These are phyloP conservation scores for Saturnispora besseyi DNA, from an alignment of 805 yeast species.

Conservation along the genomic window DNA sequence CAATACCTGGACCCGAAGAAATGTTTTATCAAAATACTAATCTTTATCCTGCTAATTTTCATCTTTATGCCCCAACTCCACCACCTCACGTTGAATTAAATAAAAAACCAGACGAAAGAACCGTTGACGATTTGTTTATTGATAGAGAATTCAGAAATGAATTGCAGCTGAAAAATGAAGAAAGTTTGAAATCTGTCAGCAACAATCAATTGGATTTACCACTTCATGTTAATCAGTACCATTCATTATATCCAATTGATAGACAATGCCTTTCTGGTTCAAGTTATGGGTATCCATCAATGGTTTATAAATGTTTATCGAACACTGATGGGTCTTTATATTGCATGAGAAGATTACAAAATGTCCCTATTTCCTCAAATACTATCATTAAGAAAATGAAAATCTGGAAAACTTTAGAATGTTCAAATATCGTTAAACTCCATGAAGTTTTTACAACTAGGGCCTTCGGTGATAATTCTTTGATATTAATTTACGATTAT, in stretches of 20 bases:
- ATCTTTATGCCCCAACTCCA: conserved; percentile 83
- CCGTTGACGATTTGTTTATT: conserved; percentile 60
- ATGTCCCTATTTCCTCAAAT: conserved; percentile 46
- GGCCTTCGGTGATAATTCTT: conserved; percentile 72
- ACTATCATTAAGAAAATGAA: conserved; percentile 51
- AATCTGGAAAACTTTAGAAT: conserved; percentile 52
- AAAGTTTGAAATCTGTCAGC: conserved; percentile 56
- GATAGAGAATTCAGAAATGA: conserved; percentile 63
- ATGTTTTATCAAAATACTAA: conserved; percentile 28
- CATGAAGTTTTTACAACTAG: conserved; percentile 81
- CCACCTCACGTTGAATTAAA: conserved; percentile 60
- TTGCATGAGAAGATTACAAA: conserved; percentile 65
- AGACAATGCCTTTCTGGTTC: conserved; percentile 31
- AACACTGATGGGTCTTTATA: conserved; percentile 72
- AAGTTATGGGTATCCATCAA: conserved; percentile 46
- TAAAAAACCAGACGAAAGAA: conserved; percentile 62
- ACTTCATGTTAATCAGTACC: conserved; percentile 71
- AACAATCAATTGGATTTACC: conserved; percentile 49
- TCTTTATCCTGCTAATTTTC: conserved; percentile 60
- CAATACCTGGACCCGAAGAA: conserved; percentile 17
- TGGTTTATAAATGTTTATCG: conserved; percentile 72
- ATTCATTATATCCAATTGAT: conserved; percentile 79
- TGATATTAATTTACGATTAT: conserved; percentile 76
- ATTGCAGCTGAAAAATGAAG: conserved; percentile 67
- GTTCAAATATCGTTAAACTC: conserved; percentile 55